A percentile compares a stretch with the other conserved stretches of the same genome.
Conservation (phyloP, 148 eudicot genomes). For the Tetragonia tetragonoides region DNA sequence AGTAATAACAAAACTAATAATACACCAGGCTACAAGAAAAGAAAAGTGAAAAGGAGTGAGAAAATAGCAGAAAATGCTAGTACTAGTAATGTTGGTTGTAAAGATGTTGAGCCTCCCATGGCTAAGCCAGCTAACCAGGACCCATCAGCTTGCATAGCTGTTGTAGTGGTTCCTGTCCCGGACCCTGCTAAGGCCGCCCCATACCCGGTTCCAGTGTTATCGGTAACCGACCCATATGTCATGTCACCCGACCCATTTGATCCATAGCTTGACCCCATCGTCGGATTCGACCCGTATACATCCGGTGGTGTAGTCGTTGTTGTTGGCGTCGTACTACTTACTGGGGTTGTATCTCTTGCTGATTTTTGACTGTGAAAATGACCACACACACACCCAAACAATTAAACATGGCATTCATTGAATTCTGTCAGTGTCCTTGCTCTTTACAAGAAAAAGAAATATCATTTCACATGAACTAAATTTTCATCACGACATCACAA, state of each 20-base stretch:
- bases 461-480: neutral
- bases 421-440: constrained; percentile 17
- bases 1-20: neutral
- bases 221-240: constrained; percentile 32
- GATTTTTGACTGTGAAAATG: constrained; percentile 74
- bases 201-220: constrained; percentile 22
- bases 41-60: constrained; percentile 22
- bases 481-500: neutral
- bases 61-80: neutral
- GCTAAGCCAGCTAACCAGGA: constrained; percentile 89
- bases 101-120: constrained; percentile 58
- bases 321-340: constrained; percentile 16
- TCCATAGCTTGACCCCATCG: constrained; percentile 21
- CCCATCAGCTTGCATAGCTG: constrained; percentile 59
- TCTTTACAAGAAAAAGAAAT: neutral
- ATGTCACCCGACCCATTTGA: constrained; percentile 39
- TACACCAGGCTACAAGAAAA: constrained; percentile 20
- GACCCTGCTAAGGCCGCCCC: constrained; percentile 23
- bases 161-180: constrained; percentile 33
- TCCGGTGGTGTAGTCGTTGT: constrained; percentile 32
- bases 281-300: constrained; percentile 33
- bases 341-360: constrained; percentile 38
- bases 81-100: constrained; percentile 22
- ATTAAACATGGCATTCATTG: constrained; percentile 20
- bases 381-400: constrained; percentile 16